These are phyloP conservation scores for Chlorophyllum brunneum DNA, from an alignment of 768 basidiomycete genomes.

Conservation along the genomic window DNA sequence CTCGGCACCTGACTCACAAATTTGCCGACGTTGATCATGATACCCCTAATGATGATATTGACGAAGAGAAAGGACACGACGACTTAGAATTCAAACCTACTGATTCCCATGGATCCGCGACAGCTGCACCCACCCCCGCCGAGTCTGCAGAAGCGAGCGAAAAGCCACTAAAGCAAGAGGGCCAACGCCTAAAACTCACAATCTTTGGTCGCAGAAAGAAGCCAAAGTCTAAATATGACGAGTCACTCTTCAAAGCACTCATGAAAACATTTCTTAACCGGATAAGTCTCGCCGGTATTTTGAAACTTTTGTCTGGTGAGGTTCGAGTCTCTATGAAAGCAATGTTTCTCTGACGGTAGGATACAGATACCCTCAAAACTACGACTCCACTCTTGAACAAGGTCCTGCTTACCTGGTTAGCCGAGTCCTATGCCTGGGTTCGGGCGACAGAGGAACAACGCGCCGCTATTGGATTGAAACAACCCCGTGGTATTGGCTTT, in stretches of 20 bases:
- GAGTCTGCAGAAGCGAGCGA: not conserved
- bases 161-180: no score
- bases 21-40: not conserved
- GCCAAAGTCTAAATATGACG: constrained; percentile 33
- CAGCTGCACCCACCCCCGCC: constrained; percentile 10
- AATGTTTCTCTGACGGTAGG: not conserved
- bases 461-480: constrained; percentile 23
- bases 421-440: constrained; percentile 41
- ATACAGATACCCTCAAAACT: constrained; percentile 42
- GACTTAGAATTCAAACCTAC: not conserved
- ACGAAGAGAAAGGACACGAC: constrained; percentile 8
- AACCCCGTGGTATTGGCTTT: constrained; percentile 51
- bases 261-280: constrained; percentile 41
- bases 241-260: constrained; percentile 47
- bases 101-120: not conserved
- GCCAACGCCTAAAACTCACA: no score
- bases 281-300: constrained; percentile 44
- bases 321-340: not conserved
- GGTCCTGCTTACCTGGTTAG: constrained; percentile 55
- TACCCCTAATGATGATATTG: constrained; percentile 4
- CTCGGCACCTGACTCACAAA: constrained; percentile 15
- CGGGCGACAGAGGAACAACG: constrained; percentile 33
- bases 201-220: not conserved
- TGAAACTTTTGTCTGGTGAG: constrained; percentile 42
- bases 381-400: constrained; percentile 57